Evolutionary conservation across 345 rosid genomes (phyloP).

Genomic region (Pugionium dolabratum): DNA sequence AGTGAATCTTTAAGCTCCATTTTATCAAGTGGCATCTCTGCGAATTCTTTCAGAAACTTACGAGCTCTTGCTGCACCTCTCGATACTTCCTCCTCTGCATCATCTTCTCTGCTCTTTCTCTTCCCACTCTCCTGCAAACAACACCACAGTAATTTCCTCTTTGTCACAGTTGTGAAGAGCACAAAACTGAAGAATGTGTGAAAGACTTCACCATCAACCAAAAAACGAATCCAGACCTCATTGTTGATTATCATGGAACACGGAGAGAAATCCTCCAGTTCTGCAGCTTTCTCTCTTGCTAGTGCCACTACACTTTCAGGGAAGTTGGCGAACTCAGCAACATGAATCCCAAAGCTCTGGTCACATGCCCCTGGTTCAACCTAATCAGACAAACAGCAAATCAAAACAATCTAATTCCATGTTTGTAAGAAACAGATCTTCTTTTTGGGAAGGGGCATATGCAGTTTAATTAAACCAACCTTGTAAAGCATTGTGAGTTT

Average conservation of each 20-base stretch:
- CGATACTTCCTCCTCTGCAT: constrained; percentile 50
- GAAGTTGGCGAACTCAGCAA: constrained; percentile 95
- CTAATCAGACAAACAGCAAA: constrained; percentile 40
- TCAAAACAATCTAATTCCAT: not conserved
- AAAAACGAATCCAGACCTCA: constrained; percentile 45
- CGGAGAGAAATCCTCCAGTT: constrained; percentile 92
- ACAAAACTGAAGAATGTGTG: not conserved
- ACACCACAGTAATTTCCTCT: constrained; percentile 11
- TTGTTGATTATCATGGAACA: constrained; percentile 50
- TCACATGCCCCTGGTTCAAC: constrained; percentile 96
- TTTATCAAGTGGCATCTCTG: constrained; percentile 79
- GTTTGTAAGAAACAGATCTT: constrained; percentile 1
- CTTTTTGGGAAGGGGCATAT: not conserved
- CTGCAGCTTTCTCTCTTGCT: constrained; percentile 93
- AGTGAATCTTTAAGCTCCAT: constrained; percentile 81
- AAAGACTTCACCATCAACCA: constrained; percentile 8
- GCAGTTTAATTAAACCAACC: constrained; percentile 43
- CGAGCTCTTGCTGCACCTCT: constrained; percentile 78
- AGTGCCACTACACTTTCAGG: constrained; percentile 91
- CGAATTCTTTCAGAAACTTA: constrained; percentile 71
- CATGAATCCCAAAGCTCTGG: constrained; percentile 99
- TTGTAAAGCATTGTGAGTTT: constrained; percentile 96
- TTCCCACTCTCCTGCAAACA: constrained; percentile 63
- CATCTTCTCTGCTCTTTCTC: constrained; percentile 58
- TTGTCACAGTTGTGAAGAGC: not conserved